Evolutionary conservation across 495 filamentous ascomycete genomes (phyloP).

Genomic region (Platismatia glauca): DNA sequence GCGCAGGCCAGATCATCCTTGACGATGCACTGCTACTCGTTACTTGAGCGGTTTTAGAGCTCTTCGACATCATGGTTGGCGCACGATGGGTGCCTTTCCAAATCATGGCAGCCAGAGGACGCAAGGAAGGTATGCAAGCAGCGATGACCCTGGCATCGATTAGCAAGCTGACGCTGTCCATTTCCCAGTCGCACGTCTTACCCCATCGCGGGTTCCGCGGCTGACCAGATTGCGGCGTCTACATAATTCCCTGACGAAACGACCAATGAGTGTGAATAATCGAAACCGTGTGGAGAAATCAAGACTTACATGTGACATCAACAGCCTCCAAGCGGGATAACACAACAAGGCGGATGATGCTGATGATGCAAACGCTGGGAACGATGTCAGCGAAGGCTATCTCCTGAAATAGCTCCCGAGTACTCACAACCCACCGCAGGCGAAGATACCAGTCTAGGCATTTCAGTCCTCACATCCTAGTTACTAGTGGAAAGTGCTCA

Average conservation of each 20-base stretch:
- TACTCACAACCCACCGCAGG: conserved; percentile 15
- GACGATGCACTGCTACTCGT: conserved; percentile 11
- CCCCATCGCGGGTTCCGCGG: conserved; percentile 37
- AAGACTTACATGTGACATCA: conserved; percentile 14
- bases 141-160: conserved; percentile 28
- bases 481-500: not conserved
- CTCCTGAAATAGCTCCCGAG: not conserved
- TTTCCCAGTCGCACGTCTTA: not conserved
- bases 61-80: conserved; percentile 4
- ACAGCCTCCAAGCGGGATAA: conserved; percentile 12
- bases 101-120: conserved; percentile 28
- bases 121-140: conserved; percentile 38
- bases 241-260: conserved; percentile 14
- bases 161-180: not conserved
- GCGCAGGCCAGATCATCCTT: conserved; percentile 8
- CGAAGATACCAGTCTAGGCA: conserved; percentile 13
- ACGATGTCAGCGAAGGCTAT: not conserved
- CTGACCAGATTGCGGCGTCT: conserved; percentile 19
- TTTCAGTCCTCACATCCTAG: not conserved
- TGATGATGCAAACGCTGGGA: conserved; percentile 17
- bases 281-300: not conserved
- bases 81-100: conserved; percentile 11
- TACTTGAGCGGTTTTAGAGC: conserved; percentile 2
- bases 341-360: conserved; percentile 17
- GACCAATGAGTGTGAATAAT: not conserved